Percentiles rank a stretch among this genome's conserved stretches.
phyloP scores from a whole-genome alignment of 768 basidiomycete species.

The Podaxis sp. region DNA sequence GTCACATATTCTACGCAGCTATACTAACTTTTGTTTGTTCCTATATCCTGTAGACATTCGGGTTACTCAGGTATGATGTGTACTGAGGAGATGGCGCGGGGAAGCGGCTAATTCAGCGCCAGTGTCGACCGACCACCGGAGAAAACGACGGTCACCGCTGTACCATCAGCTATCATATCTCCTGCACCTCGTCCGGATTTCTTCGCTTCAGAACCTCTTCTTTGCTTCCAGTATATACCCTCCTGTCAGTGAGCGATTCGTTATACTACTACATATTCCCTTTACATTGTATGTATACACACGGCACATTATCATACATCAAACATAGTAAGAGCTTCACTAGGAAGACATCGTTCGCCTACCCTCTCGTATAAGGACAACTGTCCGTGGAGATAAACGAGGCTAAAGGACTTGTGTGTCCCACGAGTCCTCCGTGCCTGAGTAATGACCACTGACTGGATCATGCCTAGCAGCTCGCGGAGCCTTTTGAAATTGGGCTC shows the following conservation, averaged over 20 bases:
- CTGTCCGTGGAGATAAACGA: neutral
- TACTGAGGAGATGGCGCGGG: too few species aligned
- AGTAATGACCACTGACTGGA: conserved; percentile 29
- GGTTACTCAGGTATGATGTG: too few species aligned
- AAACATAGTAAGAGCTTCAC: conserved; percentile 10
- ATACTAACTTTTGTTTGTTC: too few species aligned
- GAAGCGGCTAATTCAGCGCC: too few species aligned
- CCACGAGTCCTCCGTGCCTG: neutral
- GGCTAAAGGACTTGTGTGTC: conserved; percentile 1
- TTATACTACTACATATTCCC: neutral
- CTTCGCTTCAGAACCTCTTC: too few species aligned
- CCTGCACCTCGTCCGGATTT: too few species aligned
- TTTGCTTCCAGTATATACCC: neutral
- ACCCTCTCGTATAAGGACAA: conserved; percentile 2
- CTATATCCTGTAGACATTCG: too few species aligned
- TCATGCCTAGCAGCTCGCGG: conserved; percentile 37
- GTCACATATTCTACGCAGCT: too few species aligned
- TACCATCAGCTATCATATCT: too few species aligned
- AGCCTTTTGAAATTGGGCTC: conserved; percentile 39
- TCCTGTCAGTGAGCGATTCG: neutral
- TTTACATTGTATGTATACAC: neutral
- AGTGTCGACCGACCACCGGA: too few species aligned
- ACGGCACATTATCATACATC: neutral
- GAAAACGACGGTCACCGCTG: too few species aligned
- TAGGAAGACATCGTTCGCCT: conserved; percentile 4